These are phyloP conservation scores for Dothistroma pini DNA, from an alignment of 2,329 filamentous ascomycete species.

Conservation along the genomic window DNA sequence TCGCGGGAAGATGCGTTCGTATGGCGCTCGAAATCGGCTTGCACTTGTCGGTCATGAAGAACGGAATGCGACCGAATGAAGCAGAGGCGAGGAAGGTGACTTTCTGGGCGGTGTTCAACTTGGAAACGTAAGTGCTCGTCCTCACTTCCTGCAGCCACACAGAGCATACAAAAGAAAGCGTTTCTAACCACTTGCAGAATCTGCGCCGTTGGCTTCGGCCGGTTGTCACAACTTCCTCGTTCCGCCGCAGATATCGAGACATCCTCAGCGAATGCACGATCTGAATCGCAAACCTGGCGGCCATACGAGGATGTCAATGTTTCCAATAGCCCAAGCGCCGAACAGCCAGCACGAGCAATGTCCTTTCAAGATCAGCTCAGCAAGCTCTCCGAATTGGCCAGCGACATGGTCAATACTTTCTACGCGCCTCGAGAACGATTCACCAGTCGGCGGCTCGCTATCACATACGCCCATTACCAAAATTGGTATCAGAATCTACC, in stretches of 20 bases:
- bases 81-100: constrained; percentile 49
- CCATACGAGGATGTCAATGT: constrained; percentile 36
- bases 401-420: constrained; percentile 67
- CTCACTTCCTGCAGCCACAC: background rate
- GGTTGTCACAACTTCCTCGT: constrained; percentile 47
- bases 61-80: constrained; percentile 40
- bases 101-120: constrained; percentile 52
- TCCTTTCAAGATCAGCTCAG: constrained; percentile 55
- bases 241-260: constrained; percentile 49
- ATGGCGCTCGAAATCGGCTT: constrained; percentile 69
- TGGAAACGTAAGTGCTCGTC: constrained; percentile 42
- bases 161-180: background rate
- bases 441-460: constrained; percentile 60
- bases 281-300: constrained; percentile 36
- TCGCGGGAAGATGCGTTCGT: constrained; percentile 67
- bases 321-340: constrained; percentile 58
- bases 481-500: constrained; percentile 69
- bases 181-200: constrained; percentile 31
- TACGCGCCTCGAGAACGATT: constrained; percentile 65
- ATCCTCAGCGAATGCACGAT: constrained; percentile 35
- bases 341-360: constrained; percentile 57
- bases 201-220: constrained; percentile 47
- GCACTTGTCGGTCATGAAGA: constrained; percentile 48
- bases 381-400: constrained; percentile 69
- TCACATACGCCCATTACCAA: constrained; percentile 64